Base-by-base conservation (phyloP, 1,284 basidiomycete genomes). In the Ustilago xerochloae region DNA sequence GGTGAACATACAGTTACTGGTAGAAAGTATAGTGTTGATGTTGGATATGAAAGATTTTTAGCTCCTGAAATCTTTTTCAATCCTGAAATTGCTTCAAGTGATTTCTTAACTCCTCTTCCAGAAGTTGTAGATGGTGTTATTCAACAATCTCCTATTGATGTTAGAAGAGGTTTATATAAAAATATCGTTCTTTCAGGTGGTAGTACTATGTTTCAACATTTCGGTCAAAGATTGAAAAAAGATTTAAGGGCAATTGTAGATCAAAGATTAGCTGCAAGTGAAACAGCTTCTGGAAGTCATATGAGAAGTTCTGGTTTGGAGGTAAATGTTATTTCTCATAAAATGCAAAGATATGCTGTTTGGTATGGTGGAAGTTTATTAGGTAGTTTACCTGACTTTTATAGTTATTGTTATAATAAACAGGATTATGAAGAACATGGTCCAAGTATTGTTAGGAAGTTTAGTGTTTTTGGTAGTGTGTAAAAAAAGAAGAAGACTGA, bases 51-150 rank as follows among this genome's bases (percentile, higher is more conserved):
- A 86, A 93, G 97, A 35, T 99, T 99, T 89, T 90, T 99, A 38
- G 96, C 96, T 0, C 94, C 97, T 5, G 97, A 99, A 85, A 97
- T 99, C 84, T 98, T 99, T 88, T 99, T 99, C 89, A 99, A 99
- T 86, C 97, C 97, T 12, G 97, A 99, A 85, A 97, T 99, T 80
- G 93, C 92, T 85, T 96, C 93, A 0, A 97, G 94, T 47, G 97
- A 99, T 86, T 99, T 98, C 88, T 86, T 99, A 67, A 98, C 96
- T 2, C 97, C 97, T 4, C 88, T 99, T 3, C 95, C 97, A 0
- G 91, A 97, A 74, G 93, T 99, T 41, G 97, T 99, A 60, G 97
- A 99, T 81, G 90, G 90, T 60, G 96, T 97, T 64, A 98, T 99
- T 77, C 94, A 97, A 85, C 89, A 93, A 63, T 95, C 93, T 9